A percentile compares a stretch with the other conserved stretches of the same genome.
These are phyloP conservation scores for Mycena vulgaris DNA, from an alignment of 768 basidiomycete species.

Conservation along the genomic window DNA sequence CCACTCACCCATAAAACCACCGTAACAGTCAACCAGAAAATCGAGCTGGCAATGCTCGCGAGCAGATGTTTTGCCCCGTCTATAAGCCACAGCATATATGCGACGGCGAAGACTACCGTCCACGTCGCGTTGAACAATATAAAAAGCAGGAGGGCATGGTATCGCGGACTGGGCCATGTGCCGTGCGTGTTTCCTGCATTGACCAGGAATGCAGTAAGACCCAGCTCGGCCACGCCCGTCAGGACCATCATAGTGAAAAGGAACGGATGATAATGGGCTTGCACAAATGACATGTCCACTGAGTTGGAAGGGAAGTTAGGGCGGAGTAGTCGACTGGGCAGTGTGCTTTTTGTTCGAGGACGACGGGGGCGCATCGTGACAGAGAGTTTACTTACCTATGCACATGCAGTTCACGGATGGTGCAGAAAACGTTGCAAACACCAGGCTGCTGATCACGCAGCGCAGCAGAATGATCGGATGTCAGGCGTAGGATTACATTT, in stretches of 20 bases:
- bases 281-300: conserved; percentile 22
- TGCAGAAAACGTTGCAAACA: conserved; percentile 36
- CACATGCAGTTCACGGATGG: conserved; percentile 13
- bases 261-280: conserved; percentile 71
- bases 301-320: conserved; percentile 8
- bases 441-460: conserved; percentile 23
- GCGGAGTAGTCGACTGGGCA: conserved; percentile 14
- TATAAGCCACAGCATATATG: conserved; percentile 81
- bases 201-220: conserved; percentile 82
- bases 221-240: conserved; percentile 79
- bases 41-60: conserved; percentile 84
- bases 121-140: conserved; percentile 78
- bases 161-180: conserved; percentile 73
- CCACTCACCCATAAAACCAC: conserved; percentile 76
- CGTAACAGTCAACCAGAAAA: conserved; percentile 80
- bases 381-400: conserved; percentile 11
- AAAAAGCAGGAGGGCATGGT: conserved; percentile 76
- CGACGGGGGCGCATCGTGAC: conserved; percentile 34
- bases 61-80: conserved; percentile 77
- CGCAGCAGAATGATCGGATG: background rate
- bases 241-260: conserved; percentile 77
- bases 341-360: conserved; percentile 25
- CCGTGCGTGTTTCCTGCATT: conserved; percentile 74
- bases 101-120: conserved; percentile 80
- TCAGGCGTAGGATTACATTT: conserved; percentile 46